Percentiles rank a stretch among this genome's conserved stretches.
Evolutionary conservation across 495 filamentous ascomycete genomes (phyloP).

Genomic region (Hypoxylon intermedium): DNA sequence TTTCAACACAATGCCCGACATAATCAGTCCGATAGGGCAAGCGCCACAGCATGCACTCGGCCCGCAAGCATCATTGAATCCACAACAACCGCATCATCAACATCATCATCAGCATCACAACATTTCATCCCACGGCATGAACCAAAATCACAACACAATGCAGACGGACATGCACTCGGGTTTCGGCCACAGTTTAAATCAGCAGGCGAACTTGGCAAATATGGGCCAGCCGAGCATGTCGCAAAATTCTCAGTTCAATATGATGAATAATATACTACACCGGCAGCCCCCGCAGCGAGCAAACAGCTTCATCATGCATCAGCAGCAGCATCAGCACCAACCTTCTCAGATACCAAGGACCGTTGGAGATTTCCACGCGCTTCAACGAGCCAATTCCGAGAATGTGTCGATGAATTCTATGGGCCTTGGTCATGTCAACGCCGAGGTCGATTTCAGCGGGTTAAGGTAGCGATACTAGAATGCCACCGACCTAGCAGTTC

Average conservation of each 20-base stretch:
- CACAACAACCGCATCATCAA: slow-evolving; percentile 46
- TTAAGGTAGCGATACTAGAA: slow-evolving; percentile 26
- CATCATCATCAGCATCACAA: slow-evolving; percentile 45
- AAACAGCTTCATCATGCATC: slow-evolving; percentile 52
- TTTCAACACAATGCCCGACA: slow-evolving; percentile 55
- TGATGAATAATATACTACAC: slow-evolving; percentile 46
- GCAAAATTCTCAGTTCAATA: slow-evolving; percentile 33
- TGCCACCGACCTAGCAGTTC: background rate
- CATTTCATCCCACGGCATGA: slow-evolving; percentile 44
- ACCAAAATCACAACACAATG: slow-evolving; percentile 48
- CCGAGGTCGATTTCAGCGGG: slow-evolving; percentile 42
- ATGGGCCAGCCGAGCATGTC: slow-evolving; percentile 36
- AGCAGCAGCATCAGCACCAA: slow-evolving; percentile 29
- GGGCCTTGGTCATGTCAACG: slow-evolving; percentile 40
- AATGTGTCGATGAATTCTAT: slow-evolving; percentile 47
- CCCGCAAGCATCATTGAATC: slow-evolving; percentile 42
- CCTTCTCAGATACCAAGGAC: slow-evolving; percentile 46
- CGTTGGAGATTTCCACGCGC: slow-evolving; percentile 55
- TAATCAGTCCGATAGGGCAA: slow-evolving; percentile 57
- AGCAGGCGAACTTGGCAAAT: slow-evolving; percentile 24
- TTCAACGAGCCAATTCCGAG: slow-evolving; percentile 53
- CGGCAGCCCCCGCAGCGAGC: slow-evolving; percentile 50
- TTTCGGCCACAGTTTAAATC: slow-evolving; percentile 39
- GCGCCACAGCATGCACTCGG: slow-evolving; percentile 40
- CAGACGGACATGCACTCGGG: slow-evolving; percentile 43